These are phyloP conservation scores for Hippophae gyantsensis DNA, from an alignment of 306 rosid species.

Conservation along the genomic window DNA sequence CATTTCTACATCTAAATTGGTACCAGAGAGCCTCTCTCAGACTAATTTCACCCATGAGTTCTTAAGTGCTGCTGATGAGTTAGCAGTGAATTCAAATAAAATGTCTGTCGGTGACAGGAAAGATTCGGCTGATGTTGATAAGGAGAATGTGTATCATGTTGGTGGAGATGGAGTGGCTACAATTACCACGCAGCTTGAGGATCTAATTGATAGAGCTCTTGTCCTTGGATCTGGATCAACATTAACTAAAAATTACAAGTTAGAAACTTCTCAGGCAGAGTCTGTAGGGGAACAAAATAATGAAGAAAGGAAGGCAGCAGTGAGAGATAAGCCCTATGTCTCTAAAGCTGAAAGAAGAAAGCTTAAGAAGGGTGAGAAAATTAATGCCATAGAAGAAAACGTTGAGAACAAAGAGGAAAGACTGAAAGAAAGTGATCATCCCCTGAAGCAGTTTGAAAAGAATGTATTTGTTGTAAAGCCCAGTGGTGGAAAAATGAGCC, in stretches of 20 bases:
- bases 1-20: conserved; percentile 20
- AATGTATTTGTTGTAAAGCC: conserved; percentile 42
- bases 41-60: conserved; percentile 26
- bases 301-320: conserved; percentile 46
- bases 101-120: conserved; percentile 22
- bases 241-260: conserved; percentile 36
- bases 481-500: conserved; percentile 56
- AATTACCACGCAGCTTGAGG: conserved; percentile 73
- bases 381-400: conserved; percentile 29
- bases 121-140: conserved; percentile 21
- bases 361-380: conserved; percentile 66
- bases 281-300: conserved; percentile 25
- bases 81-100: conserved; percentile 29
- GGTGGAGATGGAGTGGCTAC: conserved; percentile 37
- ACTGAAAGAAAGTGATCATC: conserved; percentile 26
- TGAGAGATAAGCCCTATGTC: conserved; percentile 69
- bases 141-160: conserved; percentile 30
- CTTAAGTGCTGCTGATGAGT: conserved; percentile 14
- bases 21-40: conserved; percentile 16
- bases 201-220: conserved; percentile 84
- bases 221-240: conserved; percentile 73
- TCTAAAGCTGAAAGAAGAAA: conserved; percentile 94
- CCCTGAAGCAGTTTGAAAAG: conserved; percentile 33
- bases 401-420: conserved; percentile 36
- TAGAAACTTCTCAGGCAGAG: conserved; percentile 45